Conservation (phyloP, 1,139 yeast genomes). For the Diutina pseudorugosa region DNA sequence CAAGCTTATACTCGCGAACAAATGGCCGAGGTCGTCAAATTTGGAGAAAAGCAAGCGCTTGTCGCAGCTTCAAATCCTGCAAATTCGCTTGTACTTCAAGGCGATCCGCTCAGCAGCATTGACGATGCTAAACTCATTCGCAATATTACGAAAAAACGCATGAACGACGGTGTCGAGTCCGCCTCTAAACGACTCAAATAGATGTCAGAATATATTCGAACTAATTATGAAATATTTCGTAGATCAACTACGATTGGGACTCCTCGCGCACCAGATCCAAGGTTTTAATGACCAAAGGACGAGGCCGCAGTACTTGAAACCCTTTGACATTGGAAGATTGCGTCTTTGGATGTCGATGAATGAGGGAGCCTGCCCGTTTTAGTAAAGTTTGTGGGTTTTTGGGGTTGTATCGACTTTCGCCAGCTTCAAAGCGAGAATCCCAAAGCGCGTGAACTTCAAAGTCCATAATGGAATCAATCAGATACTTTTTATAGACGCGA, state of each 20-base stretch:
- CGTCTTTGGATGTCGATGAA: background rate
- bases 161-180: background rate
- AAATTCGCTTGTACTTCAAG: constrained; percentile 17
- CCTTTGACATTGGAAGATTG: constrained; percentile 11
- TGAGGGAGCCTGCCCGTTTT: constrained; percentile 1
- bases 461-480: constrained; percentile 26
- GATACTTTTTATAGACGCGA: constrained; percentile 27
- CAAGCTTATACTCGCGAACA: constrained; percentile 6
- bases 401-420: background rate
- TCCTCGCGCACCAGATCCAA: constrained; percentile 7
- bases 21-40: constrained; percentile 44
- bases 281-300: constrained; percentile 21
- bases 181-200: constrained; percentile 6
- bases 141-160: constrained; percentile 38
- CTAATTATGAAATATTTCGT: background rate
- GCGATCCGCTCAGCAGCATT: constrained; percentile 23
- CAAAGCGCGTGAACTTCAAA: constrained; percentile 40
- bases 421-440: constrained; percentile 18
- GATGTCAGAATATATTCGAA: background rate
- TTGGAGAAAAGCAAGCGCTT: constrained; percentile 41
- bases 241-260: background rate
- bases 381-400: background rate
- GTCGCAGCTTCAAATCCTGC: constrained; percentile 24
- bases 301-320: constrained; percentile 34
- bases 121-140: constrained; percentile 47